phyloP scores from a whole-genome alignment of 345 rosid species.

The Eucalyptus polybractea region DNA sequence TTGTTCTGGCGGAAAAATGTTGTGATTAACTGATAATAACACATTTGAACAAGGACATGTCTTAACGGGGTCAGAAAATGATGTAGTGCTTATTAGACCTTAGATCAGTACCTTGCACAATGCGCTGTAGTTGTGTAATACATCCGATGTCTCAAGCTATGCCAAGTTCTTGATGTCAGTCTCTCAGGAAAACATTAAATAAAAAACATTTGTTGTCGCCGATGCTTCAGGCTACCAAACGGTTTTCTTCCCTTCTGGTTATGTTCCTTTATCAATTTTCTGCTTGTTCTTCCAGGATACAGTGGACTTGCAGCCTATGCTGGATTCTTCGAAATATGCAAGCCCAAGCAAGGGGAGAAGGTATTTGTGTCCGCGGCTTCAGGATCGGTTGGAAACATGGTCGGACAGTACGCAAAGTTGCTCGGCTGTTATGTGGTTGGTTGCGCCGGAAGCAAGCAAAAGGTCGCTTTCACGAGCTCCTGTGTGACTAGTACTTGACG shows the following conservation, averaged over 20 bases:
- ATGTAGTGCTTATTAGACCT: not conserved
- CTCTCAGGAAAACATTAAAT: not conserved
- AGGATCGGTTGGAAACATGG: constrained; percentile 36
- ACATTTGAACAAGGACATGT: not conserved
- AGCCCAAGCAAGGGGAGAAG: constrained; percentile 28
- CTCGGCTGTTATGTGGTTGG: constrained; percentile 44
- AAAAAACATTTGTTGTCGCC: not conserved
- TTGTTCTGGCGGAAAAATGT: not conserved
- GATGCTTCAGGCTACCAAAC: not conserved
- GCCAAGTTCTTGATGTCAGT: not conserved
- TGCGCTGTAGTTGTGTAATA: not conserved
- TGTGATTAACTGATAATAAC: not conserved
- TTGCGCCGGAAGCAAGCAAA: constrained; percentile 23
- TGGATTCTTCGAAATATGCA: constrained; percentile 23
- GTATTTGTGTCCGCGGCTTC: constrained; percentile 37
- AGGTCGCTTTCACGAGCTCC: constrained; percentile 1
- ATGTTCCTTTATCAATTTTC: not conserved
- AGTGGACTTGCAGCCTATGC: constrained; percentile 40
- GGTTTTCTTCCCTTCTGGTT: not conserved
- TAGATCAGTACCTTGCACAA: not conserved
- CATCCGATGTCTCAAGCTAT: constrained; percentile 33
- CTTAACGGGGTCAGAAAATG: not conserved
- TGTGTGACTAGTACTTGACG: not conserved
- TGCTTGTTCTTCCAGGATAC: constrained; percentile 8
- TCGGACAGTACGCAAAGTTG: constrained; percentile 32